Percentiles rank a stretch among this genome's conserved stretches.
Evolutionary conservation across 23 red algal genomes (phyloP).

Genomic region (Chondrus crispus): DNA sequence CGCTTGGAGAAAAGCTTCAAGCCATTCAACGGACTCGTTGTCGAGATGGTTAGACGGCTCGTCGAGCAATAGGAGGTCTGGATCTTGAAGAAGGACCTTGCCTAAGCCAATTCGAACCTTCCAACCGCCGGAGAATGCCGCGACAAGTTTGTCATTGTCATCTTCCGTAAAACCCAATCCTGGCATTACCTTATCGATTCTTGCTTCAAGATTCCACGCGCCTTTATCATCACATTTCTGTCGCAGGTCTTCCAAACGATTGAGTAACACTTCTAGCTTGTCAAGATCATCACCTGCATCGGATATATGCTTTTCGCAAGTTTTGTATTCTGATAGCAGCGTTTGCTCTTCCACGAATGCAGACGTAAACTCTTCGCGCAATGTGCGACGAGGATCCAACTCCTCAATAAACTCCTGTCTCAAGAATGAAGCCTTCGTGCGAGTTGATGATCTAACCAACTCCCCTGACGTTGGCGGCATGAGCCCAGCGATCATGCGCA

Average conservation of each 20-base stretch:
- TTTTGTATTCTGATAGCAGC: slow-evolving; percentile 48
- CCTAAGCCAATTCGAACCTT: slow-evolving; percentile 99
- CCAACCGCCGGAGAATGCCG: slow-evolving; percentile 94
- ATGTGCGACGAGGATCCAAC: slow-evolving; percentile 74
- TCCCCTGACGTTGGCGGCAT: slow-evolving; percentile 76
- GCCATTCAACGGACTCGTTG: slow-evolving; percentile 91
- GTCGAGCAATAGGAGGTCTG: slow-evolving; percentile 92
- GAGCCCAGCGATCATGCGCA: slow-evolving; percentile 87
- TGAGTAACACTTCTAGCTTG: slow-evolving; percentile 68
- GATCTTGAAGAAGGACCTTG: slow-evolving; percentile 93
- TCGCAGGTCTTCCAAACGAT: slow-evolving; percentile 74
- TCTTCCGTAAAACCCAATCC: slow-evolving; percentile 84
- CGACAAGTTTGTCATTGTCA: slow-evolving; percentile 89
- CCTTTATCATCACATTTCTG: slow-evolving; percentile 67
- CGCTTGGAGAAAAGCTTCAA: slow-evolving; percentile 71
- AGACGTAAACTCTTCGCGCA: slow-evolving; percentile 82
- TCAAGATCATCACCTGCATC: slow-evolving; percentile 77
- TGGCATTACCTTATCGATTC: slow-evolving; percentile 88
- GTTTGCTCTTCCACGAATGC: slow-evolving; percentile 70
- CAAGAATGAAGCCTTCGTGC: slow-evolving; percentile 72
- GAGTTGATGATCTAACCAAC: slow-evolving; percentile 65
- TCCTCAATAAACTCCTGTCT: slow-evolving; percentile 98
- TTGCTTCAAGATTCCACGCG: slow-evolving; percentile 82
- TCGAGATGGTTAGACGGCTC: slow-evolving; percentile 99
- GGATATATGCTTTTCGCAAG: slow-evolving; percentile 63